Conservation (phyloP, 331 rosid genomes). For the Dryas integrifolia region DNA sequence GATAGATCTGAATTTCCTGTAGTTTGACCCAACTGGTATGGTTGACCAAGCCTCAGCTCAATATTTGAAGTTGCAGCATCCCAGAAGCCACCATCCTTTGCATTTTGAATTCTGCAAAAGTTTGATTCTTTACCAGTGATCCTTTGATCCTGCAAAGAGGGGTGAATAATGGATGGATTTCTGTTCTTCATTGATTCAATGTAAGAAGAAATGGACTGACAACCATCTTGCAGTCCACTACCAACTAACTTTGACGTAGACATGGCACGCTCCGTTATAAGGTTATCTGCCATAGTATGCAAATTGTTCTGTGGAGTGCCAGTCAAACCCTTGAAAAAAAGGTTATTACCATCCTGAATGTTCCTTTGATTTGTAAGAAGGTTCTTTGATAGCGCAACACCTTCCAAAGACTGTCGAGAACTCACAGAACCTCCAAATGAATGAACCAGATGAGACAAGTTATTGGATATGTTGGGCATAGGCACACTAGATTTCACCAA, state of each 20-base stretch:
- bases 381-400: slow-evolving; percentile 33
- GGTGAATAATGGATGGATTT: slow-evolving; percentile 31
- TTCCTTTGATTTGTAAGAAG: slow-evolving; percentile 29
- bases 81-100: slow-evolving; percentile 32
- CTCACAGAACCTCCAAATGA: slow-evolving; percentile 41
- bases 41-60: slow-evolving; percentile 66
- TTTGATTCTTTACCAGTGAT: slow-evolving; percentile 37
- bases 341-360: slow-evolving; percentile 32
- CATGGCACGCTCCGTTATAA: slow-evolving; percentile 24
- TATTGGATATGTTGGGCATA: slow-evolving; percentile 36
- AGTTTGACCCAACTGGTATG: slow-evolving; percentile 35
- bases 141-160: slow-evolving; percentile 38
- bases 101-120: slow-evolving; percentile 30
- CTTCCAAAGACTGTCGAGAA: slow-evolving; percentile 42
- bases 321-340: slow-evolving; percentile 33
- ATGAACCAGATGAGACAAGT: slow-evolving; percentile 32
- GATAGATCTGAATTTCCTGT: slow-evolving; percentile 40
- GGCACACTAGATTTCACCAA: slow-evolving; percentile 43
- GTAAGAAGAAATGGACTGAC: slow-evolving; percentile 35
- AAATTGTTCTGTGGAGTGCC: slow-evolving; percentile 38
- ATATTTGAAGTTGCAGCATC: slow-evolving; percentile 50
- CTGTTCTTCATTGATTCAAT: slow-evolving; percentile 39
- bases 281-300: slow-evolving; percentile 27
- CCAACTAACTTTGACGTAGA: slow-evolving; percentile 35
- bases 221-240: slow-evolving; percentile 32